These are phyloP conservation scores for Nicotiana rustica DNA, from an alignment of 305 asterid species.

Conservation along the genomic window DNA sequence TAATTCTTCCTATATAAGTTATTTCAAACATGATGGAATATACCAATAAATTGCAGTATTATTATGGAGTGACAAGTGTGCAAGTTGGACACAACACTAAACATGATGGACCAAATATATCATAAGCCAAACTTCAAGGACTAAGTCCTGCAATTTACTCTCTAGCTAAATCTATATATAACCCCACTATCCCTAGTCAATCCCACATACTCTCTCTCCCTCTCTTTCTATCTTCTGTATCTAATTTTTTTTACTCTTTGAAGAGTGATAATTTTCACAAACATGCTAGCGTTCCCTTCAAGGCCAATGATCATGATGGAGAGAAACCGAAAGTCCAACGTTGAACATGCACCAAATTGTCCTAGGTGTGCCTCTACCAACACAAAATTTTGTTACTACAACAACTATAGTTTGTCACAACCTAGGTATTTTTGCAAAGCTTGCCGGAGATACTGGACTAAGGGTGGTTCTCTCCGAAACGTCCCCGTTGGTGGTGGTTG, in stretches of 20 bases:
- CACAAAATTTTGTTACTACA: constrained; percentile 86
- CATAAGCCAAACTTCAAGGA: neutral
- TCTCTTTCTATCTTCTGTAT: constrained; percentile 41
- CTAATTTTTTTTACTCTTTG: constrained; percentile 14
- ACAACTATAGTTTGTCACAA: constrained; percentile 86
- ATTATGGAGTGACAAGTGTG: neutral
- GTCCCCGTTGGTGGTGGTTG: constrained; percentile 84
- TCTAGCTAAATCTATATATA: constrained; percentile 33
- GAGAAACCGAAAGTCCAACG: constrained; percentile 56
- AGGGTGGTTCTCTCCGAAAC: constrained; percentile 80
- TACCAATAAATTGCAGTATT: too few relatives aligned
- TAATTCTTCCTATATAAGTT: too few relatives aligned
- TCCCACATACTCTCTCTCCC: constrained; percentile 2
- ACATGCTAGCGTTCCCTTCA: constrained; percentile 48
- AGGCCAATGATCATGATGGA: constrained; percentile 51
- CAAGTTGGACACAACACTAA: neutral
- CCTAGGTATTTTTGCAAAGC: constrained; percentile 92
- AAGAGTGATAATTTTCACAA: constrained; percentile 39
- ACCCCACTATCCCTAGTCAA: constrained; percentile 2
- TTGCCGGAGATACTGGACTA: constrained; percentile 90
- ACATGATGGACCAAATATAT: constrained; percentile 21
- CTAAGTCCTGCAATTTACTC: constrained; percentile 27
- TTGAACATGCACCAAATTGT: constrained; percentile 75
- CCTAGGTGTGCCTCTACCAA: constrained; percentile 87
- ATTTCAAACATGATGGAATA: too few relatives aligned